Conservation (phyloP, 2,329 filamentous ascomycete genomes). For the Nakataea oryzae region DNA sequence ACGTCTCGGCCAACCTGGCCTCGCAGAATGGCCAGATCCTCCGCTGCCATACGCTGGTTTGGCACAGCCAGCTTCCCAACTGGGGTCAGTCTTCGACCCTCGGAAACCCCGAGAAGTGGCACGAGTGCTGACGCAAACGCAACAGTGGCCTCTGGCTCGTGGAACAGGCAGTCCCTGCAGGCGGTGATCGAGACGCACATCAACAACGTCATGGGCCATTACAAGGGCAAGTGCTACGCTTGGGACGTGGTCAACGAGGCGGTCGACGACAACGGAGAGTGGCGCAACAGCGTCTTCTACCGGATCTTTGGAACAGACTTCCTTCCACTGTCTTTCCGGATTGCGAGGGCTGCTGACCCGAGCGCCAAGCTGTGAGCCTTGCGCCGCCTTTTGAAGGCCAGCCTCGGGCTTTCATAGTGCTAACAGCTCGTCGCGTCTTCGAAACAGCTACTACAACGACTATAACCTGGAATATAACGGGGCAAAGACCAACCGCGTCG, state of each 20-base stretch:
- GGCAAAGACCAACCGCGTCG: slow-evolving; percentile 16
- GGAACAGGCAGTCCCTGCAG: slow-evolving; percentile 37
- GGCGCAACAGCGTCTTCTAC: slow-evolving; percentile 31
- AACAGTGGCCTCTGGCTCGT: slow-evolving; percentile 27
- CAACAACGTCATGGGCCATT: slow-evolving; percentile 28
- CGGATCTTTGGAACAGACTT: slow-evolving; percentile 32
- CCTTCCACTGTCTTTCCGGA: slow-evolving; percentile 34
- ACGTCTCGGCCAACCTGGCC: slow-evolving; percentile 24
- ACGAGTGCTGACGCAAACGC: background rate
- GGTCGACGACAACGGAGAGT: slow-evolving; percentile 35
- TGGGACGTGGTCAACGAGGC: slow-evolving; percentile 42
- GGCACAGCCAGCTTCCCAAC: slow-evolving; percentile 39
- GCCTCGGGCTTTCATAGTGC: background rate
- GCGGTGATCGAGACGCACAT: slow-evolving; percentile 38
- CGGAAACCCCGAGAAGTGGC: background rate
- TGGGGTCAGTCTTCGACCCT: slow-evolving; percentile 27
- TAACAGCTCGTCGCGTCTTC: slow-evolving; percentile 6
- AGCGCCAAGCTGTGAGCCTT: slow-evolving; percentile 8
- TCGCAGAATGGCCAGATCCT: slow-evolving; percentile 31
- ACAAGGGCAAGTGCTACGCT: slow-evolving; percentile 30
- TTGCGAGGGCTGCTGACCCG: slow-evolving; percentile 29
- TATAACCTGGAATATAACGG: slow-evolving; percentile 31
- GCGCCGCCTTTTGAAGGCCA: background rate
- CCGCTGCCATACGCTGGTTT: slow-evolving; percentile 51
- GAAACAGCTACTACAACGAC: slow-evolving; percentile 40